Evolutionary conservation across 345 rosid genomes (phyloP).

Genomic region (Reutealis trisperma): DNA sequence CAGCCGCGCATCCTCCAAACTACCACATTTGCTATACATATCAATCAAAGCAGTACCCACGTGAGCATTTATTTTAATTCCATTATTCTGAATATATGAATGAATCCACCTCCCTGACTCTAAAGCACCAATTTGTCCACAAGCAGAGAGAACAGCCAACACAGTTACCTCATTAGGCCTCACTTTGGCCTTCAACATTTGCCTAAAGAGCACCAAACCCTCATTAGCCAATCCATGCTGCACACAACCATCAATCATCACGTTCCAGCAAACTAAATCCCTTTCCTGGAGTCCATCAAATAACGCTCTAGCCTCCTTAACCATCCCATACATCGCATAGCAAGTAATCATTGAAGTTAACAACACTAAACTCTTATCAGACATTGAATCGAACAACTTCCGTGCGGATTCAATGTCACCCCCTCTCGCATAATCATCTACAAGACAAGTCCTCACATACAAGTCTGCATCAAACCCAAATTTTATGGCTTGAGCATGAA

Average conservation of each 20-base stretch:
- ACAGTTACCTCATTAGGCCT: conserved; percentile 63
- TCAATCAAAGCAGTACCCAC: conserved; percentile 62
- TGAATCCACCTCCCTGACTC: conserved; percentile 80
- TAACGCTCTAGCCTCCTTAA: conserved; percentile 49
- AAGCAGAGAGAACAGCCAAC: conserved; percentile 59
- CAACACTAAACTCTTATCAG: conserved; percentile 59
- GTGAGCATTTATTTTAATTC: conserved; percentile 38
- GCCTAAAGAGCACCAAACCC: conserved; percentile 50
- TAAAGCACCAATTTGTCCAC: conserved; percentile 75
- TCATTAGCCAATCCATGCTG: conserved; percentile 52
- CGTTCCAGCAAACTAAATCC: conserved; percentile 74
- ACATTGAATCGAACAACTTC: conserved; percentile 66
- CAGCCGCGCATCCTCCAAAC: conserved; percentile 25
- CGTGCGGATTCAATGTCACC: conserved; percentile 58
- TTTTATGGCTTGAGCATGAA: conserved; percentile 64
- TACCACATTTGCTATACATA: conserved; percentile 82
- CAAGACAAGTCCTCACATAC: conserved; percentile 70
- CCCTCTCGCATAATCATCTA: conserved; percentile 61
- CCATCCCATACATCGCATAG: conserved; percentile 53
- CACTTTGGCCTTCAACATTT: conserved; percentile 43
- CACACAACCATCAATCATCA: conserved; percentile 67
- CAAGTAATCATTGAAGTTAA: conserved; percentile 80
- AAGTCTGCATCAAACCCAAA: conserved; percentile 57
- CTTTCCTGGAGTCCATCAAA: conserved; percentile 55
- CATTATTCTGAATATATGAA: conserved; percentile 40